Evolutionary conservation across 2,329 filamentous ascomycete genomes (phyloP).

Genomic region (Cadophora sp.): DNA sequence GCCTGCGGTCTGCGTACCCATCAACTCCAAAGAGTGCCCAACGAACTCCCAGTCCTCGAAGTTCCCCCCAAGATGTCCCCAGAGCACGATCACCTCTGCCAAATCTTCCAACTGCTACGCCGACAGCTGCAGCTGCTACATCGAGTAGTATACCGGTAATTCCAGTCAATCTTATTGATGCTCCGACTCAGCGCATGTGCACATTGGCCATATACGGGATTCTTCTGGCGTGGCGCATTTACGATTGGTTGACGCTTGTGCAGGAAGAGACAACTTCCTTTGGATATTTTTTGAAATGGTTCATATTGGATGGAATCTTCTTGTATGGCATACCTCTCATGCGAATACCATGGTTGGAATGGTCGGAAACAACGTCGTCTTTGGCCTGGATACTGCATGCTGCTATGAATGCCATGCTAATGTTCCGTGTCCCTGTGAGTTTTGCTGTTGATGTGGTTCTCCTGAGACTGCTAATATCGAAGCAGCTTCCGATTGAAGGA

Average conservation of each 20-base stretch:
- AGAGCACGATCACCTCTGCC: conserved; percentile 39
- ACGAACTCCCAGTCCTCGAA: conserved; percentile 44
- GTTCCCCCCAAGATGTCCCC: conserved; percentile 37
- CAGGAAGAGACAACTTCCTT: conserved; percentile 88
- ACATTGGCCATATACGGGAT: conserved; percentile 79
- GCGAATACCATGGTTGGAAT: conserved; percentile 95
- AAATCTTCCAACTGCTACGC: conserved; percentile 35
- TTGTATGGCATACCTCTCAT: conserved; percentile 86
- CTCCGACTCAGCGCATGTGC: conserved; percentile 89
- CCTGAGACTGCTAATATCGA: conserved; percentile 1
- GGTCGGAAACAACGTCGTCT: conserved; percentile 70
- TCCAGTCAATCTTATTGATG: conserved; percentile 81
- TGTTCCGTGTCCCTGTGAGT: conserved; percentile 86
- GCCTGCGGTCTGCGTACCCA: conserved; percentile 82
- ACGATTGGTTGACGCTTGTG: conserved; percentile 81
- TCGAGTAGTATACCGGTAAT: conserved; percentile 67
- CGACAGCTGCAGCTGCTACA: conserved; percentile 26
- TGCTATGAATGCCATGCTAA: conserved; percentile 80
- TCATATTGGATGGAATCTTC: conserved; percentile 83
- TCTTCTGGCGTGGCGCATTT: conserved; percentile 82
- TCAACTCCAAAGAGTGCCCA: conserved; percentile 67
- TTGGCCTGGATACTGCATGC: conserved; percentile 75
- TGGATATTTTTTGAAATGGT: conserved; percentile 93
- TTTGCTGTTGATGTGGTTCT: conserved; percentile 1
- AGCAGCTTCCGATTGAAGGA: conserved; percentile 72